Base-by-base conservation (phyloP, 2,329 filamentous ascomycete genomes). In the Colletotrichum cordylinicola region DNA sequence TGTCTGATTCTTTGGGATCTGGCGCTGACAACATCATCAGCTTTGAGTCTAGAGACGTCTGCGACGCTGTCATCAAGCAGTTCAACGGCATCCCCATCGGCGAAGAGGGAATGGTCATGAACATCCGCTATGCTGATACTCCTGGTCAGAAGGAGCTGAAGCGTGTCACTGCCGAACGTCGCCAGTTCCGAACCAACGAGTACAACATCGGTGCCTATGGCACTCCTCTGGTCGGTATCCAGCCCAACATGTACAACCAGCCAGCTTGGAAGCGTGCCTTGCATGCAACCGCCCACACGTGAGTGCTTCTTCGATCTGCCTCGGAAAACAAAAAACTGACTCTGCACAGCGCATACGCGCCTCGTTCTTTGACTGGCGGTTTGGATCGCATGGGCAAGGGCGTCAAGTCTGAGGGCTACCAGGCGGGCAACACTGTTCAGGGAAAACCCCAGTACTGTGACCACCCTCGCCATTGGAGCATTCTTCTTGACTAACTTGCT, bases 81-180 rank as follows among this genome's bases (percentile, higher is more conserved):
- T 99, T 94, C 86, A 96, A 98, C 85, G 96, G 97, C 78, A 88
- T 93, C 79, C 87, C 91, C 35, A 90, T 95, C 79, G 94, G 94
- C 55, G 92, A 94, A 39, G 95, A 98, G 81, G 92, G 94, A 33
- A 91, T 97, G 78, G 93, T 96, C 78, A 92, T 97, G 86, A 96
- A 98, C 86, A 96, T 99, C 80, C 96, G 97, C 79, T 99, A 98
- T 84, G 96, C 98, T 78, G 97, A 99, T 82, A 99, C 97, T 48
- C 95, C 97, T 71, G 94, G 96, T 77, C 97, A 99, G 86, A 99
- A 99, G 88, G 93, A 97, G 83, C 90, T 99, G 80, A 99, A 99
- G 90, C 94, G 97, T 78, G 94, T 98, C 83, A 98, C 96, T 56
- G 96, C 97, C 37, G 96, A 98, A 83, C 95, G 96, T 74, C 96